Evolutionary conservation across 73 alveolate species (phyloP).

Genomic region (Diophrys appendiculata): DNA sequence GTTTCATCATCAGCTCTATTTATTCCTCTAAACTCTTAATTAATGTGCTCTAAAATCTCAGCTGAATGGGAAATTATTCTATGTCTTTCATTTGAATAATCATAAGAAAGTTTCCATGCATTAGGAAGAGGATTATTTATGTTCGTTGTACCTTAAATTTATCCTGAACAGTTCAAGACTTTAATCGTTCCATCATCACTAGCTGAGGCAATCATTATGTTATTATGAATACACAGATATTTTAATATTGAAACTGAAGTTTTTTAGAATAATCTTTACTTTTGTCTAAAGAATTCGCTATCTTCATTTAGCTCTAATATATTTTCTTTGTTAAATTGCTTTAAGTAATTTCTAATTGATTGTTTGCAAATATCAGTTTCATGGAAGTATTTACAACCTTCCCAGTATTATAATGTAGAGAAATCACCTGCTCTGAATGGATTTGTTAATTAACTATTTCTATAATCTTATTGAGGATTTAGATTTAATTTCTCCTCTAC

Average conservation of each 20-base stretch:
- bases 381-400: neutral
- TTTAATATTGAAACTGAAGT: constrained; percentile 11
- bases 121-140: constrained; percentile 50
- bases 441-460: neutral
- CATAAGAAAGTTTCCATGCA: constrained; percentile 38
- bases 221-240: constrained; percentile 22
- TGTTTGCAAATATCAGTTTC: neutral
- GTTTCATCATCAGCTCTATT: neutral
- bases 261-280: no score
- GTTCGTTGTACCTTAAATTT: constrained; percentile 27
- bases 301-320: no score
- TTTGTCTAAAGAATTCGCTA: no score
- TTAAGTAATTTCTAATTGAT: no score
- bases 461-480: neutral
- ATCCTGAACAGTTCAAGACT: constrained; percentile 11
- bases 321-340: no score
- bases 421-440: neutral
- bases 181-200: constrained; percentile 45
- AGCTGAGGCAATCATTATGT: constrained; percentile 11
- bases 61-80: constrained; percentile 4
- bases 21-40: constrained; percentile 14
- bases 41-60: constrained; percentile 9
- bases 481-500: neutral
- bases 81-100: constrained; percentile 27
- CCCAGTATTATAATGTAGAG: neutral